Base-by-base conservation (phyloP, 306 rosid species). In the Castanea crenata region DNA sequence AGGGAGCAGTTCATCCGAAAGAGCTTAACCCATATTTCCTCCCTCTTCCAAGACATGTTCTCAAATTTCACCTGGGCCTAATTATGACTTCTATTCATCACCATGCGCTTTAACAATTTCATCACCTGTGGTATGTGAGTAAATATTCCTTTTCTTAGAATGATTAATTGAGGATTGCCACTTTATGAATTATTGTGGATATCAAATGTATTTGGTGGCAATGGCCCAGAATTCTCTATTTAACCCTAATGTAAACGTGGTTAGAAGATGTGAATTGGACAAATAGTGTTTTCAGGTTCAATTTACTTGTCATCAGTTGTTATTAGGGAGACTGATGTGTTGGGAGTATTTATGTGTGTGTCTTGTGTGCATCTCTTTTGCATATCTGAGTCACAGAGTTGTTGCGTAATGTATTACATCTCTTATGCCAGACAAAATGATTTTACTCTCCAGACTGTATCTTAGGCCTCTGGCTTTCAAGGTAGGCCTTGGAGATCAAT, bases 51-150 rank as follows among this genome's bases (percentile, higher is more conserved):
- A 84, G 89, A 87, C 78, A 83, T 75, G 97, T 90, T 87, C 91
- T 12, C 97, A 92, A 82, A 92, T 91, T 87, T 91, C 92, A 64
- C 89, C 98, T 46, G 99, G 98, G 83, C 90, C 97, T 61, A 95
- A 92, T 86, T 90, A 92, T 84, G 99, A 95, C 79, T 91, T 80
- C 77, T 80, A 85, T 86, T 95, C 99, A 38, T 76, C 94, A 52
- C 82, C 81, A 85, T 86, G 97, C 90, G 99, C 65, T 92, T 92
- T 76, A 90, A n/a, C 89, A 72, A 83, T 92, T 81, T 92, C 98
- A 58, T 95, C 98, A 9, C 96, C 97, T 29, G 96, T 96, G 97
- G 98, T 96, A 89, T 56, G 92, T 88, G 70, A 59, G 68, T 75
- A 31, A 18, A 78, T 51, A 32, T 83, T 58, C 56, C 23, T 61